Base-by-base conservation (phyloP, 768 basidiomycete genomes). In the Macrolepiota albuminosa region DNA sequence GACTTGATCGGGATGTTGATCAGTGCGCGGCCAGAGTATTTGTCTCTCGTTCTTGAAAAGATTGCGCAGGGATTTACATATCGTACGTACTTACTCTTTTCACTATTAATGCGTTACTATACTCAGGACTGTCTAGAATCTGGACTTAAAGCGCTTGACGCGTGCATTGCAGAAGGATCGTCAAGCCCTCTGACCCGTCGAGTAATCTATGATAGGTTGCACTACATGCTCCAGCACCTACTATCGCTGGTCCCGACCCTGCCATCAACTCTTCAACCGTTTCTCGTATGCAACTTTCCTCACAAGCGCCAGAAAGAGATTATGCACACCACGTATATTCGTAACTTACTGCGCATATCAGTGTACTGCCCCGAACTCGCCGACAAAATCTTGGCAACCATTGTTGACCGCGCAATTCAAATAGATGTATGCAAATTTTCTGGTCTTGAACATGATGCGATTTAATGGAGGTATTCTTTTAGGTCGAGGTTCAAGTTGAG, bases 401-500 rank as follows among this genome's bases (percentile, higher is more conserved):
- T 98, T 37, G 82, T 99, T 26, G 95, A 97, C 71, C 86, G 94
- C n/a, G 90, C 94, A 33, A 87, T 98, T 36, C 88, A 95, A 72
- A 95, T 99, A 59, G 97, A 99, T 72, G 96, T 95, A 67, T 58
- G 92, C 31, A 10, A 48, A 24, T 7, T 21, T 16, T 39, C 29
- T 26, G 39, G 29, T 21, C 6, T 55, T 2, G 48, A 36, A 16
- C 54, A 21, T 31, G 55, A 6, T 18, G 10, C 21, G 39, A 36
- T 26, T 34, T 29, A 43, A 37, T 50, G 49, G 16, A n/a, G 7
- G 55, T 39, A 16, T n/a, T 8, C 21, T 45, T 36, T 11, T 31
- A 95, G 93, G 93, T 97, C 31, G 96, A 99, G 73, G 95, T 99
- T 36, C 95, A 97, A 69, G 89, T 93, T n/a, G 94, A 95, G 67